phyloP scores from a whole-genome alignment of 306 rosid species.

The Casuarina glauca region DNA sequence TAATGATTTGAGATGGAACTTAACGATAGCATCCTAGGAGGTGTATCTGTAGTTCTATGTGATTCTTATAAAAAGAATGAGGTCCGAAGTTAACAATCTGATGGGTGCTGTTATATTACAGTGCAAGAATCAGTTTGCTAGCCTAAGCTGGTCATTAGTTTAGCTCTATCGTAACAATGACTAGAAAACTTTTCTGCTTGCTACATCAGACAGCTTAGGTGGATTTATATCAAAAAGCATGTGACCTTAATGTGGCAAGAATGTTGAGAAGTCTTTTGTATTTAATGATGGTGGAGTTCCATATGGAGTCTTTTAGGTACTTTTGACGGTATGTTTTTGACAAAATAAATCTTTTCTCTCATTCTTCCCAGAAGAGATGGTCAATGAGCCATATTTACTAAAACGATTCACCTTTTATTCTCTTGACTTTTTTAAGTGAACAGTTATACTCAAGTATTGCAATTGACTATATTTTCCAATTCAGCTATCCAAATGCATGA shows the following conservation, averaged over 20 bases:
- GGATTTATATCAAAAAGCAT: background rate
- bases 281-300: background rate
- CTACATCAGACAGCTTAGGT: background rate
- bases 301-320: background rate
- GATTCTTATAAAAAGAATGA: no score
- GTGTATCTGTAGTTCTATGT: no score
- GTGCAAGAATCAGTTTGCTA: background rate
- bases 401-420: background rate
- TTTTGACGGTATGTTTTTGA: background rate
- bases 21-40: no score
- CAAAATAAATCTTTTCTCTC: background rate
- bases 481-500: constrained; percentile 63
- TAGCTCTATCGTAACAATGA: background rate
- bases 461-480: constrained; percentile 32
- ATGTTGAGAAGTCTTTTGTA: background rate
- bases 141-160: background rate
- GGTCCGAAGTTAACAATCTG: no score
- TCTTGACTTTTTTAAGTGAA: background rate
- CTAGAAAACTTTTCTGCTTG: background rate
- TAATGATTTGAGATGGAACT: no score
- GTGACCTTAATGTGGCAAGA: background rate
- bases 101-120: no score
- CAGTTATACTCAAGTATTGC: background rate
- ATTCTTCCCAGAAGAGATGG: background rate
- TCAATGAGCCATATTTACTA: background rate